Evolutionary conservation across 1,284 basidiomycete genomes (phyloP).

Genomic region (Meripilus lineatus): DNA sequence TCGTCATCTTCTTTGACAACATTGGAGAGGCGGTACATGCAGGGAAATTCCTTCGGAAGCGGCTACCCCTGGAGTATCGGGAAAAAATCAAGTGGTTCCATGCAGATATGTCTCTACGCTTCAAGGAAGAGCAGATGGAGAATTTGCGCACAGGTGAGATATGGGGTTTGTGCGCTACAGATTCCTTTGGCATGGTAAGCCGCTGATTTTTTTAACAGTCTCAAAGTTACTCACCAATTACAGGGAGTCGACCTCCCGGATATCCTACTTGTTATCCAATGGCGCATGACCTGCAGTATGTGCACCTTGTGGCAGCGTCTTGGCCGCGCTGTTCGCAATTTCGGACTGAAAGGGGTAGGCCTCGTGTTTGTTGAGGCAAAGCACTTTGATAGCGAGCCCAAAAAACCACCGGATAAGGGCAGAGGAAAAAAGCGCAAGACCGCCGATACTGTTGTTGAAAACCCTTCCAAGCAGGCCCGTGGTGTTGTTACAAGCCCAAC

Average conservation of each 20-base stretch:
- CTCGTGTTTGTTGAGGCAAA: conserved; percentile 14
- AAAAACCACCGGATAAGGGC: too few species aligned
- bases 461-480: too few species aligned
- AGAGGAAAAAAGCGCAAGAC: too few species aligned
- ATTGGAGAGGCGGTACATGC: conserved; percentile 14
- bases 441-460: too few species aligned
- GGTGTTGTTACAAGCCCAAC: too few species aligned
- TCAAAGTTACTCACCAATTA: too few species aligned
- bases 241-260: conserved; percentile 31
- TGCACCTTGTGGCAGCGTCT: conserved; percentile 17
- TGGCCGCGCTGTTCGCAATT: conserved; percentile 13
- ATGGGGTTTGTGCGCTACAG: conserved; percentile 23
- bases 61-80: conserved; percentile 7
- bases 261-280: conserved; percentile 29
- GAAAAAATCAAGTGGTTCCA: conserved; percentile 19
- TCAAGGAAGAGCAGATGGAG: conserved; percentile 13
- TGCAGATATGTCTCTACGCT: conserved; percentile 14
- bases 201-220: conserved; percentile 3
- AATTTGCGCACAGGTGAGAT: conserved; percentile 15
- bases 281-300: conserved; percentile 13
- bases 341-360: conserved; percentile 5
- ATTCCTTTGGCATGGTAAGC: conserved; percentile 31
- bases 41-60: conserved; percentile 7
- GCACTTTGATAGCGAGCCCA: too few species aligned
- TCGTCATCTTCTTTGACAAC: conserved; percentile 29